Percentiles rank a stretch among this genome's conserved stretches.
These are phyloP conservation scores for Yarrowia alimentaria DNA, from an alignment of 805 yeast species.

Conservation along the genomic window DNA sequence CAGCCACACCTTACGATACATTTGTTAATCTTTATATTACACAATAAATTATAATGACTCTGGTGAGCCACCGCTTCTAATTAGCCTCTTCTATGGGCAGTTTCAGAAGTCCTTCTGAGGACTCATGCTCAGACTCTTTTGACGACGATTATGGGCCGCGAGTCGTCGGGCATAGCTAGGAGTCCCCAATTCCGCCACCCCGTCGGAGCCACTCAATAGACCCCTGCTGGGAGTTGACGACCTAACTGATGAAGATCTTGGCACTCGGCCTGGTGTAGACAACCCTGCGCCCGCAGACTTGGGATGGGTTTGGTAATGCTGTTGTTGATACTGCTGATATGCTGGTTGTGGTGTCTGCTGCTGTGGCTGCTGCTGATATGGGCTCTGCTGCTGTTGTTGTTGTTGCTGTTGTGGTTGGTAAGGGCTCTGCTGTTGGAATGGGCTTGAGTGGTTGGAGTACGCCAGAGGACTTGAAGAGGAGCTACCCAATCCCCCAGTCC, in stretches of 20 bases:
- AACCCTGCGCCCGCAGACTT: no score
- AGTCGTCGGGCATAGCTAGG: constrained; percentile 13
- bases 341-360: no score
- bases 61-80: neutral
- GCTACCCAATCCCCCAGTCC: constrained; percentile 7
- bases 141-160: constrained; percentile 19
- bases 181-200: constrained; percentile 14
- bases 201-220: no score
- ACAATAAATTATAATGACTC: neutral
- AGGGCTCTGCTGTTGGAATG: constrained; percentile 21
- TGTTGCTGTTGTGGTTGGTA: neutral
- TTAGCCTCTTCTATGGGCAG: neutral
- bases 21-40: no score
- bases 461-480: no score
- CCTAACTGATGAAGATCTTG: constrained; percentile 9
- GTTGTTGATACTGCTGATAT: no score
- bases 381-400: neutral
- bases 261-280: constrained; percentile 1
- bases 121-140: constrained; percentile 20
- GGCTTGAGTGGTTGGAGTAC: no score
- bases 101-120: constrained; percentile 4
- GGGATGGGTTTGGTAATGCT: no score
- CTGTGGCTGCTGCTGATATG: no score
- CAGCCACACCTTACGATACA: no score
- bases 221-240: constrained; percentile 1